Evolutionary conservation across 352 stramenopile genomes (phyloP), one percentile per base, ranked within the genome.

Genomic region (Phytophthora tubulina): DNA sequence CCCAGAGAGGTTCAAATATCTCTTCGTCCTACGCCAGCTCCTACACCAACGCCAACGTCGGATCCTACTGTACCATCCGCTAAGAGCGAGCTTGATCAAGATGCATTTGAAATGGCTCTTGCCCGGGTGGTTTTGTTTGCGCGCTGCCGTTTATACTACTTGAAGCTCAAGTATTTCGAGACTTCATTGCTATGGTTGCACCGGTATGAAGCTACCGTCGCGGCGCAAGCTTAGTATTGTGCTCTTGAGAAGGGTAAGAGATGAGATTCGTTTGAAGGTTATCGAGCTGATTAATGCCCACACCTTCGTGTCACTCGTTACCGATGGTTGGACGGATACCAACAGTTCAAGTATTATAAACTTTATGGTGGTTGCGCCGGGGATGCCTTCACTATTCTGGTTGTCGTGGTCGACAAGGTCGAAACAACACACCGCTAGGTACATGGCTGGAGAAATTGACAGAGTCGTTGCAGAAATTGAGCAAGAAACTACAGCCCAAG

Each of bases 121-220:
- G 59, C 36, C 4, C 39, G 39, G 11, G 36, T 60, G 11, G 13
- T 49, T 67, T 44, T 61, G 31, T 67, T 2, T 67, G 60, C 31
- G 59, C 59, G 1, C 38, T 60, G 4, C 60, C 49, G 2, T 67
- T 67, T 9, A 46, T 67, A 3, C 36, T 67, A 7, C 31, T 60
- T 2, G 60, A 67, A 38, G 49, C 60, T 13, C 36, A 44, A 31
- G 15, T 67, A 38, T 67, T 67, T 54, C 38, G 30, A 39, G 60
- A 54, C 4, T 60, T 67, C 39, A 46, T 67, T 17, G 59, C 46
- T 17, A 1, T 67, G 14, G 5, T 67, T 8, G 48, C 48, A 13
- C 59, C 38, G n/a, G n/a, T n/a, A 35, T 67, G 6, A 59, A 59
- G 10, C 7, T 54, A n/a, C 49, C 39, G 1, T 67, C 38, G 1